Base-by-base conservation (phyloP, 2,329 filamentous ascomycete species). In the Ilyonectria mors-panacis region DNA sequence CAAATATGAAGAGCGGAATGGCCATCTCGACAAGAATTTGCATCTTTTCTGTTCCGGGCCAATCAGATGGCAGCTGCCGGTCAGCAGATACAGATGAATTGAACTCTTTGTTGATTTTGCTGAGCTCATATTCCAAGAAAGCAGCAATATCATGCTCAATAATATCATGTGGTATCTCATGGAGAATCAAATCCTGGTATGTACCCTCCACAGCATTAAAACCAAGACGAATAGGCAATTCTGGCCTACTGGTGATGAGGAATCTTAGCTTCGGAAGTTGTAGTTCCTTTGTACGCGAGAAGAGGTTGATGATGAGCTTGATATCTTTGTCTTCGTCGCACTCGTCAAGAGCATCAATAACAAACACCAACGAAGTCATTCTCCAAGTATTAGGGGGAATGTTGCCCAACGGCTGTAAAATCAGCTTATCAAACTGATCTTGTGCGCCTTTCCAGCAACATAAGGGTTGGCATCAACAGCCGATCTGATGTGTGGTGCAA, bases 241-340 rank as follows among this genome's bases (percentile, higher is more conserved):
- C 79, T 0, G 83, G 83, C 45, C 83, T 75, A 63, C 82, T 85
- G 0, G 83, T 85, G 1, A 85, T 21, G 51, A 85, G 83, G 2
- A 82, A 59, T 53, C 74, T 78, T 12, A 83, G 45, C 6, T 50
- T 54, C 51, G 15, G 75, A 35, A 59, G 78, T 65, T 47, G 68
- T 17, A 63, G 39, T 0, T 15, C 23, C 6, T 54, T 35, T 73
- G 72, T 30, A 51, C 26, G 23, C 8, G 68, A 65, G 1, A 75
- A 47, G 1, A 76, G 45, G 1, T 78, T 72, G 17, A 84, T 69
- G 0, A 84, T 69, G 10, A 81, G 51, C 17, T 57, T 55, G 12
- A 80, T 68, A 45, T 82, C 77, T 1, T 73, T 60, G 4, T 81
- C 76, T 6, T 55, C 10, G 5, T 75, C 70, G 13, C 72, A 78